Base-by-base conservation (phyloP, 306 rosid genomes). In the Phaseolus lunatus region DNA sequence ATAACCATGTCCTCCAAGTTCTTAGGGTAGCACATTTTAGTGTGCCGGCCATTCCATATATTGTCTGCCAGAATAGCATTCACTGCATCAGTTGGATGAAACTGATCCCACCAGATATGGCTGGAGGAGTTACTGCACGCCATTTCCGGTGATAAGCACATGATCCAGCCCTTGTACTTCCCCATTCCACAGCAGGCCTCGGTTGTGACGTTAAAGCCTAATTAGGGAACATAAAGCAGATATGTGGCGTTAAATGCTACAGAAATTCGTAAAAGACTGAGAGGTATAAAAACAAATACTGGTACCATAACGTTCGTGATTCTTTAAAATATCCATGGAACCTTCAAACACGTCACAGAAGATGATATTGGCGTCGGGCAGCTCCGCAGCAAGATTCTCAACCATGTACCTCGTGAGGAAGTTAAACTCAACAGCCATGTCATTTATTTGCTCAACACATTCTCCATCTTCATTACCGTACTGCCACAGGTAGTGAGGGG, bases 141-240 rank as follows among this genome's bases (percentile, higher is more conserved):
- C 97, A 94, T 94, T 67, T 88, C 85, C 1, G 91, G 86, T 10
- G 95, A 80, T 41, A 89, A 67, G 81, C 98, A 95, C 91, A 88
- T 85, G 66, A 95, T 73, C 92, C 92, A 92, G 18, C 98, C 98
- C 62, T 83, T 90, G 84, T 89, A 90, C 66, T 86, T 81, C 33
- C 97, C 96, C n/a, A 86, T 70, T 61, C 97, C 98, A 84, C 98
- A 95, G 80, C 97, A 95, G n/a, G 97, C 95, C 31, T 89, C 92
- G 0, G 73, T 78, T 14, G 97, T 94, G 66, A 81, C 82, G 13
- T 82, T 80, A 80, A 94, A 94, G 54, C 98, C 97, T 94, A 72
- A 84, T 84, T 20, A 77, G 19, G 44, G 47, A 69, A 75, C 70
- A 79, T 39, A 81, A 27, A 75, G 37, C 48, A 41, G 24, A 83